phyloP scores from a whole-genome alignment of 208 protist species.

The Leishmania tarentolae region DNA sequence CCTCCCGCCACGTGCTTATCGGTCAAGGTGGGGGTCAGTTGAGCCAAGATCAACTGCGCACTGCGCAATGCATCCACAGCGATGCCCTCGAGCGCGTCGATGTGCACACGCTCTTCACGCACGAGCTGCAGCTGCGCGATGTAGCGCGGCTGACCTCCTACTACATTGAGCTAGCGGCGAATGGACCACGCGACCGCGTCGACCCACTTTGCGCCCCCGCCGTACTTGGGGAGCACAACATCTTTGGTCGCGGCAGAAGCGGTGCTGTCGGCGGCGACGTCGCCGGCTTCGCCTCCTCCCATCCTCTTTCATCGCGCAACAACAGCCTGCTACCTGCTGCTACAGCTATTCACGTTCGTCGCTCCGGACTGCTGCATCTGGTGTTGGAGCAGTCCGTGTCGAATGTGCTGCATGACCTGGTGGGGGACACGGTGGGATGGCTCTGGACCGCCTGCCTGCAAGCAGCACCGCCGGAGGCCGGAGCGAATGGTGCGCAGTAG shows the following conservation, averaged over 20 bases:
- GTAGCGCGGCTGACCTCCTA: constrained; percentile 27
- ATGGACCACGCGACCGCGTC: constrained; percentile 25
- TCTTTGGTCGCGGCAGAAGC: constrained; percentile 32
- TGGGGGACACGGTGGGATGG: constrained; percentile 67
- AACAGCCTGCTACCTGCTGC: constrained; percentile 10
- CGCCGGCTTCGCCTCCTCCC: not conserved
- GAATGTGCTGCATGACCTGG: constrained; percentile 59
- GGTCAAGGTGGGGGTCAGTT: constrained; percentile 26
- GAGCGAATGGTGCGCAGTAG: not conserved
- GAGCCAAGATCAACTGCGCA: constrained; percentile 28
- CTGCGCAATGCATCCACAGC: constrained; percentile 3
- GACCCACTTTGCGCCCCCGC: constrained; percentile 27
- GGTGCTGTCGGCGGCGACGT: no score
- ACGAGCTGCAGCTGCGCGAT: constrained; percentile 23
- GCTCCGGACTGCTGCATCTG: constrained; percentile 43
- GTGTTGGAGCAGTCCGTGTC: constrained; percentile 69
- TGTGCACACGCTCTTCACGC: constrained; percentile 16
- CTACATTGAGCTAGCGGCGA: constrained; percentile 33
- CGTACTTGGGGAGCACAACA: constrained; percentile 32
- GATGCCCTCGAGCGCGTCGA: constrained; percentile 18
- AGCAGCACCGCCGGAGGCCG: not conserved
- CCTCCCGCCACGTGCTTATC: constrained; percentile 23
- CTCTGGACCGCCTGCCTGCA: constrained; percentile 19
- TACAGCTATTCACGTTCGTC: constrained; percentile 41
- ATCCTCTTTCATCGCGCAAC: constrained; percentile 6